Evolutionary conservation across 257 asterid species (phyloP).

Genomic region (Cinchona pubescens): DNA sequence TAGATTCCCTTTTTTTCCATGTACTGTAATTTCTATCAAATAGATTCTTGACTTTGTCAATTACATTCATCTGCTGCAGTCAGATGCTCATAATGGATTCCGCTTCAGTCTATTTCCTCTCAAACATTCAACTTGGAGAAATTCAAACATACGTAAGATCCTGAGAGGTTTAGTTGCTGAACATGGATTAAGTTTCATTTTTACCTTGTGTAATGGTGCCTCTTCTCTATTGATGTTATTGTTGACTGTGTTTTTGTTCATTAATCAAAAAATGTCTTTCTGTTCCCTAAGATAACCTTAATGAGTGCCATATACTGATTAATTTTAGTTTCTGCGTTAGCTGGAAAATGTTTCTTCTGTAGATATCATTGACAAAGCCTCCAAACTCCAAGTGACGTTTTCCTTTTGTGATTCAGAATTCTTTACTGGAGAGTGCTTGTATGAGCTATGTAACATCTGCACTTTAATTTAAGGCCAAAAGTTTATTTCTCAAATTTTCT

Average conservation of each 20-base stretch:
- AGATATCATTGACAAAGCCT: background rate
- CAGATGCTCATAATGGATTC: constrained; percentile 37
- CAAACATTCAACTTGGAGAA: constrained; percentile 41
- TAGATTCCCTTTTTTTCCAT: background rate
- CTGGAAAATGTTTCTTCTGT: background rate
- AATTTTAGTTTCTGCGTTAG: background rate
- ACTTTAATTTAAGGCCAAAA: background rate
- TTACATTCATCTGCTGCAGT: constrained; percentile 39
- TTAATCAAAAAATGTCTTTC: background rate
- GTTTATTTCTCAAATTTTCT: background rate
- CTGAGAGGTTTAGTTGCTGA: background rate
- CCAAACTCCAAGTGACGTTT: background rate
- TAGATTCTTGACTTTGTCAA: constrained; percentile 11
- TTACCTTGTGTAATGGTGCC: background rate
- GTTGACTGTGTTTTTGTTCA: background rate
- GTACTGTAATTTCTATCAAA: no score
- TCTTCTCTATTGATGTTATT: background rate
- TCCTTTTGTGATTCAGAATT: background rate
- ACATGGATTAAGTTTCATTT: background rate
- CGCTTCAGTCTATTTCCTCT: constrained; percentile 32
- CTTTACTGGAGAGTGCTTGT: background rate
- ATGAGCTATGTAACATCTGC: background rate
- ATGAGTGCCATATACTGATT: background rate
- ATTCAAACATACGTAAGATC: constrained; percentile 52
- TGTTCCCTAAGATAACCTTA: background rate